Base-by-base conservation (phyloP, 495 filamentous ascomycete species). In the Sporormia fimetaria region DNA sequence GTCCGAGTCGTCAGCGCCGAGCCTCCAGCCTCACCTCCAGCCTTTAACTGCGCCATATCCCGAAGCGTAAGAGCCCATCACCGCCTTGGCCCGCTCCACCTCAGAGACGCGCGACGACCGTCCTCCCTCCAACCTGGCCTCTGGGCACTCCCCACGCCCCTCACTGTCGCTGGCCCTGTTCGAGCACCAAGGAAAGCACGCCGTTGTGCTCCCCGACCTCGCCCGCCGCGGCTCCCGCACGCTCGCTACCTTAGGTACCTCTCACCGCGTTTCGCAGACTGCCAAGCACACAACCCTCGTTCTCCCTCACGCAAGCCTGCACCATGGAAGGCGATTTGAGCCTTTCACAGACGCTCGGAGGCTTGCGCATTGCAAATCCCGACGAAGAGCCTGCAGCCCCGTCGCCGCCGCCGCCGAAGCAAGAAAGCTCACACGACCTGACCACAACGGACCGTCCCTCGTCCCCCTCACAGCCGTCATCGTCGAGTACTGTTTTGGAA, bases 351-450 rank as follows among this genome's bases (percentile, higher is more conserved):
- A 81, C 85, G 43, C 70, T 99, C 49, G 92, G 92, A 37, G 92
- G 92, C 51, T 68, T 99, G 60, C 82, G 90, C 51, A 96, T 96
- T 56, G 92, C 92, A 46, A 99, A 99, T 60, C 90, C 92, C 28
- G 88, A 95, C 67, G 77, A 90, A 61, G 71, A 61, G 21, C 37
- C 46, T 14, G 34, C 28, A 31, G 40, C 56, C n/a, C 44, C 47
- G n/a, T 50, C 51, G 22, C 49, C 74, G 33, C 76, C 80, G 21
- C 67, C 80, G 27, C 64, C 68, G 46, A 61, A 64, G 28, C 63
- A 75, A n/a, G 63, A 64, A 45, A 66, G 73, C 39, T 35, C 56
- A 44, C 4, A 21, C 41, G 25, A 18, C 34, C 10, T 43, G 38
- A 17, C 47, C 36, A 3, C 47, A 29, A 16, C 28, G 43, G 42